phyloP scores from a whole-genome alignment of 2,329 filamentous ascomycete genomes.

The Emydomyces testavorans region DNA sequence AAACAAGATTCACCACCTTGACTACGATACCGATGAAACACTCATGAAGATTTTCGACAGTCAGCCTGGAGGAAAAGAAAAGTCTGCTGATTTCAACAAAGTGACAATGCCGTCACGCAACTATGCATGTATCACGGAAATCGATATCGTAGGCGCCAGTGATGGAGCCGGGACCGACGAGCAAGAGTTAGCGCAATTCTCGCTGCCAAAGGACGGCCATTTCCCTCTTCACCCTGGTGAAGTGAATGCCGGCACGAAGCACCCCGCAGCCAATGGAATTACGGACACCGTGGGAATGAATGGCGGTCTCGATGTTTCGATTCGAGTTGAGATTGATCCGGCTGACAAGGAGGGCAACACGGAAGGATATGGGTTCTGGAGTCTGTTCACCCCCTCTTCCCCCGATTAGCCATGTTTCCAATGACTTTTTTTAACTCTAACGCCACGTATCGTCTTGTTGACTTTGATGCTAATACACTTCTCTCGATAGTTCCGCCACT shows the following conservation, averaged over 20 bases:
- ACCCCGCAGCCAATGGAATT: slow-evolving; percentile 54
- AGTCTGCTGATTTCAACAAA: slow-evolving; percentile 63
- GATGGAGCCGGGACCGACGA: slow-evolving; percentile 10
- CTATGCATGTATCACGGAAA: slow-evolving; percentile 52
- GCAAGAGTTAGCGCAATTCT: slow-evolving; percentile 22
- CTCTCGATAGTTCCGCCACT: slow-evolving; percentile 6
- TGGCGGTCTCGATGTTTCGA: slow-evolving; percentile 36
- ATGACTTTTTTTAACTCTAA: neutral
- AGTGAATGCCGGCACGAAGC: slow-evolving; percentile 61
- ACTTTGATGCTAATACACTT: neutral
- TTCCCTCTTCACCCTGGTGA: slow-evolving; percentile 65
- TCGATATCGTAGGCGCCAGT: slow-evolving; percentile 19
- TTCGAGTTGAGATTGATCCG: slow-evolving; percentile 39
- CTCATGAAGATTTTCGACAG: slow-evolving; percentile 51
- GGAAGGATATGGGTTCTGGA: slow-evolving; percentile 40
- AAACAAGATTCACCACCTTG: slow-evolving; percentile 56
- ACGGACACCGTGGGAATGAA: slow-evolving; percentile 28
- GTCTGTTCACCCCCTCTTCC: slow-evolving; percentile 26
- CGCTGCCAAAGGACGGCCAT: slow-evolving; percentile 50
- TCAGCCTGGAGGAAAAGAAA: slow-evolving; percentile 45
- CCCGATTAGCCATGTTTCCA: neutral
- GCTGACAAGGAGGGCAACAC: slow-evolving; percentile 32
- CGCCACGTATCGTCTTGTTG: neutral
- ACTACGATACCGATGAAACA: slow-evolving; percentile 53
- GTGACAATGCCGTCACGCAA: slow-evolving; percentile 69